Evolutionary conservation across 192 early-diverging fungal species (phyloP).

Genomic region (Funneliformis geosporum): DNA sequence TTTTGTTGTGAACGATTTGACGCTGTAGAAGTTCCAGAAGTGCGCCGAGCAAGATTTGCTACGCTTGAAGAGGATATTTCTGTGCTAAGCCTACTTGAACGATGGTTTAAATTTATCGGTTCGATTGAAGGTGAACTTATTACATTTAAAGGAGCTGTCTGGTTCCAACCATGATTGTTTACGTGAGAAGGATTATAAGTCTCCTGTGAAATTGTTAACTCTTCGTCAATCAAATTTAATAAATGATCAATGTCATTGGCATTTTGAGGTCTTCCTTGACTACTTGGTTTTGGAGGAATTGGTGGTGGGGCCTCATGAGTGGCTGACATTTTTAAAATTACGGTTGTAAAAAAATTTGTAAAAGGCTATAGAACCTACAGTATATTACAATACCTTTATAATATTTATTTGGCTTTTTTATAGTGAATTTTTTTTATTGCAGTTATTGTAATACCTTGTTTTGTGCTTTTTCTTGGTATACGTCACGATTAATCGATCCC

Average conservation of each 20-base stretch:
- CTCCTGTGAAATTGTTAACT: neutral
- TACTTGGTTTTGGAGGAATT: slow-evolving; percentile 21
- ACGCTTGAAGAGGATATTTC: neutral
- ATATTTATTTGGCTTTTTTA: too few species aligned
- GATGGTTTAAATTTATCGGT: neutral
- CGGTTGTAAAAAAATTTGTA: neutral
- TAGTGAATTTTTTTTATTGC: too few species aligned
- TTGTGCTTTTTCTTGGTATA: too few species aligned
- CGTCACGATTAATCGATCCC: too few species aligned
- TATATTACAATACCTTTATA: too few species aligned
- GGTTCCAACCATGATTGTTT: neutral
- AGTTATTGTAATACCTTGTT: too few species aligned
- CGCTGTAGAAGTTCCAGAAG: neutral
- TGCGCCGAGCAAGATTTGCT: neutral
- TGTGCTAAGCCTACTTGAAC: neutral
- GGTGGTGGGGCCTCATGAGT: slow-evolving; percentile 21
- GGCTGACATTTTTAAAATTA: slow-evolving; percentile 25
- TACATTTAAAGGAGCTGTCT: neutral
- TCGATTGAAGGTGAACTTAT: neutral
- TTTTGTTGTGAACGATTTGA: neutral
- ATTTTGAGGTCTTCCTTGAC: neutral
- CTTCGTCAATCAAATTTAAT: slow-evolving; percentile 15
- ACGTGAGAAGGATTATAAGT: neutral
- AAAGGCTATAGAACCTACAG: too few species aligned
- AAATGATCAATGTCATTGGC: slow-evolving; percentile 19